Evolutionary conservation across 768 basidiomycete genomes (phyloP).

Genomic region (Calocera viscosa): DNA sequence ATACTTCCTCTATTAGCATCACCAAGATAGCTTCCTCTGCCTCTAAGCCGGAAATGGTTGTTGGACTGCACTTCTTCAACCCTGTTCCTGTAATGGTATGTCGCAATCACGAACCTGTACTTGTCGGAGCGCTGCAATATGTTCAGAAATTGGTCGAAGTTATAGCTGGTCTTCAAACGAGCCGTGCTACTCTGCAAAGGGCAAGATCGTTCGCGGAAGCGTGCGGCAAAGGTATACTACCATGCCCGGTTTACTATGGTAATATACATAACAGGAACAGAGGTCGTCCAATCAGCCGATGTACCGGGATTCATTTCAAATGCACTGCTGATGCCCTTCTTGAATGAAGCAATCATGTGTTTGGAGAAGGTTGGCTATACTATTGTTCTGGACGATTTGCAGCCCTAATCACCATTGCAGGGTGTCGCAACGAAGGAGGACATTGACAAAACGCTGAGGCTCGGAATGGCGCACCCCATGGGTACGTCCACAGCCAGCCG

Average conservation of each 20-base stretch:
- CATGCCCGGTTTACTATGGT: neutral
- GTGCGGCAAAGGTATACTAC: conserved; percentile 66
- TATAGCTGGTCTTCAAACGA: conserved; percentile 86
- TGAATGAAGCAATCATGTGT: conserved; percentile 94
- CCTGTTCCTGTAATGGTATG: conserved; percentile 91
- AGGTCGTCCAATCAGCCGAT: conserved; percentile 82
- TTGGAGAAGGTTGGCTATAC: conserved; percentile 57
- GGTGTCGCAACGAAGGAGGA: conserved; percentile 88
- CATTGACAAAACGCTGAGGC: conserved; percentile 84
- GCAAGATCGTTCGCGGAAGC: conserved; percentile 72
- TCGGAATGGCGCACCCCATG: conserved; percentile 94
- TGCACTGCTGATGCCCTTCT: conserved; percentile 89
- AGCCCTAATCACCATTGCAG: conserved; percentile 26
- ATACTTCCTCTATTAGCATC: conserved; percentile 89
- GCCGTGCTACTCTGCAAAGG: conserved; percentile 56
- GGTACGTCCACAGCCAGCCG: conserved; percentile 47
- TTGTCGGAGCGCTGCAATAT: neutral
- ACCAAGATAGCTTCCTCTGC: conserved; percentile 70
- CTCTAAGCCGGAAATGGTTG: conserved; percentile 4
- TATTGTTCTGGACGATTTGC: neutral
- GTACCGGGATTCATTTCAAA: conserved; percentile 95
- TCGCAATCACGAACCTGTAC: neutral
- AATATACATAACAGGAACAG: conserved; percentile 30
- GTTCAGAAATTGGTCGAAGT: conserved; percentile 86
- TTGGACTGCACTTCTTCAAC: conserved; percentile 85